Conservation (phyloP, 2,329 filamentous ascomycete genomes). For the Nakataea oryzae region DNA sequence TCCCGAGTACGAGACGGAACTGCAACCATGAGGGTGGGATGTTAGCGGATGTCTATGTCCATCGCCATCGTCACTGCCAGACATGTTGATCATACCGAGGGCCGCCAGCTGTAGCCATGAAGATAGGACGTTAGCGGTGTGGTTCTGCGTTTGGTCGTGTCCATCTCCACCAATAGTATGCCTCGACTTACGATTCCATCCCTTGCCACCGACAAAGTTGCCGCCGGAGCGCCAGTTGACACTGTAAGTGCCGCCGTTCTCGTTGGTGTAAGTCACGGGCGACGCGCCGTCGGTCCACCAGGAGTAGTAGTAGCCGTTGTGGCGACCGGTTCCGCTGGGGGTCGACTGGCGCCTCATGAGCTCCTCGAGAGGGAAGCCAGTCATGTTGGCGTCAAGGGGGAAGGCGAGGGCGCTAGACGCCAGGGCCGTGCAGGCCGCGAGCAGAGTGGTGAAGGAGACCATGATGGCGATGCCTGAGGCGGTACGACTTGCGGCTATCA, state of each 20-base stretch:
- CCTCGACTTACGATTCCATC: too few relatives aligned
- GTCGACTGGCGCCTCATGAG: slow-evolving; percentile 21
- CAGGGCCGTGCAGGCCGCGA: slow-evolving; percentile 21
- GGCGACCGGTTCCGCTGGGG: slow-evolving; percentile 34
- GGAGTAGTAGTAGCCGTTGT: slow-evolving; percentile 50
- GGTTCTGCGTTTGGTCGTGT: too few relatives aligned
- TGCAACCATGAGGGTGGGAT: neutral
- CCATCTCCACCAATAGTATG: too few relatives aligned
- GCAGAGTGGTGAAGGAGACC: slow-evolving; percentile 27
- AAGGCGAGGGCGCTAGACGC: slow-evolving; percentile 21
- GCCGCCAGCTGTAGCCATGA: too few relatives aligned
- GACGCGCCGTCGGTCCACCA: slow-evolving; percentile 46
- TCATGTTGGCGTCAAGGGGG: slow-evolving; percentile 20
- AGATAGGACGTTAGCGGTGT: too few relatives aligned
- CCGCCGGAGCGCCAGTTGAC: slow-evolving; percentile 36
- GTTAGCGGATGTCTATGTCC: neutral
- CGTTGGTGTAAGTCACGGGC: slow-evolving; percentile 44
- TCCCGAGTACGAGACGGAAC: slow-evolving; percentile 1
- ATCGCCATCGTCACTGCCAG: neutral
- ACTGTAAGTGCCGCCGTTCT: slow-evolving; percentile 31
- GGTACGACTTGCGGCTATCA: neutral
- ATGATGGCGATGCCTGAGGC: slow-evolving; percentile 13
- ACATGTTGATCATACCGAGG: neutral
- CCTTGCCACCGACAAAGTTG: slow-evolving; percentile 46
- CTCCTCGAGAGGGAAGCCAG: slow-evolving; percentile 12